Conservation (phyloP, 306 rosid species). For the Dalbergia oliveri region DNA sequence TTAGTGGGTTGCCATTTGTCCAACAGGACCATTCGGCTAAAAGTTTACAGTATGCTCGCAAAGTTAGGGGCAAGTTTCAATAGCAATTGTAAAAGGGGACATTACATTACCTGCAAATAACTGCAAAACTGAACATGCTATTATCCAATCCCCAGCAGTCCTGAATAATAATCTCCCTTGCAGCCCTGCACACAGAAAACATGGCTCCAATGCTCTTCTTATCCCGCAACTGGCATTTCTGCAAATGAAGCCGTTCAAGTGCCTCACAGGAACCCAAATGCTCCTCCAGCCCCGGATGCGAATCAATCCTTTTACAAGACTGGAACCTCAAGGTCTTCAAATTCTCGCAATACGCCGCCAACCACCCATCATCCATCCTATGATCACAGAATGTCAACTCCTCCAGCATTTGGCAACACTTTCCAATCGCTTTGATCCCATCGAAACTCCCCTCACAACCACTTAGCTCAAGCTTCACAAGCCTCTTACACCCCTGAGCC, state of each 20-base stretch:
- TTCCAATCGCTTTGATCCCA: constrained; percentile 93
- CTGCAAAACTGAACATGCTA: constrained; percentile 67
- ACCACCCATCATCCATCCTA: constrained; percentile 93
- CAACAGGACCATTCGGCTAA: constrained; percentile 4
- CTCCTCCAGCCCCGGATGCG: constrained; percentile 66
- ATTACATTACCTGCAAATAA: constrained; percentile 71
- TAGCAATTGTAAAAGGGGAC: background rate
- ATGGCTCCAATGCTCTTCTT: constrained; percentile 66
- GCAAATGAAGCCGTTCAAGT: constrained; percentile 78
- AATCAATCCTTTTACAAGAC: constrained; percentile 77
- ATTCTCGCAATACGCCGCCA: constrained; percentile 83
- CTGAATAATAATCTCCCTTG: constrained; percentile 75
- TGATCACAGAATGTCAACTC: constrained; percentile 83
- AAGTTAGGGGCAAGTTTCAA: background rate
- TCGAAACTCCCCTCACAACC: constrained; percentile 97
- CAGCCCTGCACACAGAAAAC: constrained; percentile 69
- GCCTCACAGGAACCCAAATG: constrained; percentile 75
- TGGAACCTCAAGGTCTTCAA: constrained; percentile 79
- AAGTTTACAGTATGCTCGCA: constrained; percentile 3
- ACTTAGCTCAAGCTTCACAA: constrained; percentile 90
- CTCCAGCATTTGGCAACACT: constrained; percentile 95
- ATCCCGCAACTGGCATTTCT: constrained; percentile 79
- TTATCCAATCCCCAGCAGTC: constrained; percentile 93
- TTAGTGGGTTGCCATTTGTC: background rate
- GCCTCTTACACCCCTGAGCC: constrained; percentile 89